Percentiles rank a stretch among this genome's conserved stretches.
phyloP scores from a whole-genome alignment of 2,329 filamentous ascomycete genomes.

The Neonectria magnoliae region DNA sequence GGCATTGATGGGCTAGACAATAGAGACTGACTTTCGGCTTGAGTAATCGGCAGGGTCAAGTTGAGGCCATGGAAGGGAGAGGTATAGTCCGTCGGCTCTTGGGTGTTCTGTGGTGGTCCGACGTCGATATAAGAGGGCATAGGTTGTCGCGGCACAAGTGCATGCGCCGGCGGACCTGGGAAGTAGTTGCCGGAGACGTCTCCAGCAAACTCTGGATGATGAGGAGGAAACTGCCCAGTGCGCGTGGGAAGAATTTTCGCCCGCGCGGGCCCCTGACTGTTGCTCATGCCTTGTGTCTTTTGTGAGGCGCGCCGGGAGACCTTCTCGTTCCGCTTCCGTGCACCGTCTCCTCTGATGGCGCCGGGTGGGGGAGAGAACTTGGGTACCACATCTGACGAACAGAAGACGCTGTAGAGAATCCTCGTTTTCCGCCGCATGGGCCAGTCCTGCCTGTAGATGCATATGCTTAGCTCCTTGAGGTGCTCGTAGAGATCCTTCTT shows the following conservation, averaged over 20 bases:
- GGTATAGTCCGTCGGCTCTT: background rate
- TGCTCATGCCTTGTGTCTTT: background rate
- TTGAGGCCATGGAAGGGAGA: background rate
- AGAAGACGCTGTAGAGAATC: conserved; percentile 24
- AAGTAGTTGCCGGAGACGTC: background rate
- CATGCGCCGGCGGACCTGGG: background rate
- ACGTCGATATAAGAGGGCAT: background rate
- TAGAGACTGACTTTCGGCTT: background rate
- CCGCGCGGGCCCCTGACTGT: background rate
- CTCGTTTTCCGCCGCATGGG: conserved; percentile 23
- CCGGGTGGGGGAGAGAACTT: conserved; percentile 4
- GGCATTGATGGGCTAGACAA: background rate
- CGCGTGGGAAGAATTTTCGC: background rate
- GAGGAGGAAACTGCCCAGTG: background rate
- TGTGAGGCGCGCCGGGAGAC: background rate
- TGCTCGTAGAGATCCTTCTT: conserved; percentile 32
- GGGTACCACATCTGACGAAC: conserved; percentile 2
- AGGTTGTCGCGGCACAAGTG: background rate
- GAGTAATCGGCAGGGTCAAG: background rate
- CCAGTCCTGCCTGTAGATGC: conserved; percentile 13
- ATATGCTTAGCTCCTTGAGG: conserved; percentile 24
- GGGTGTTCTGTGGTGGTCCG: background rate
- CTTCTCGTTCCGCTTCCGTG: conserved; percentile 13
- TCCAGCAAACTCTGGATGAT: background rate
- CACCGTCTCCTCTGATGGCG: conserved; percentile 1